Conservation (phyloP, 163 green algal species). For the Trebouxiophyceae sp. region DNA sequence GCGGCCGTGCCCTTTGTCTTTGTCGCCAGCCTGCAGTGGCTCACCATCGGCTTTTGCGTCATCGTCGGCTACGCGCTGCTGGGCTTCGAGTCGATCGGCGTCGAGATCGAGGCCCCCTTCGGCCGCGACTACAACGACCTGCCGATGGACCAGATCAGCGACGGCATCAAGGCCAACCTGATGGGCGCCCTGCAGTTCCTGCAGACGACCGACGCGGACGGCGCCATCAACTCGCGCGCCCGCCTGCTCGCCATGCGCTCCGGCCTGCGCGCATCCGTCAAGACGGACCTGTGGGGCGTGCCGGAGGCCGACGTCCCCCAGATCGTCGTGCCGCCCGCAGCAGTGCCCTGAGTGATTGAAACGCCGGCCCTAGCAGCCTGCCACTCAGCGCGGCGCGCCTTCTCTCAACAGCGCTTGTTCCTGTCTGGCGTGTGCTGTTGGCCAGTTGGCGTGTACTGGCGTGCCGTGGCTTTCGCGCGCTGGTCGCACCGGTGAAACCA, state of each 20-base stretch:
- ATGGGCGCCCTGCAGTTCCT: neutral
- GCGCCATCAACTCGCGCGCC: neutral
- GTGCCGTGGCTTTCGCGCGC: too few species aligned
- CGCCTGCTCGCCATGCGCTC: neutral
- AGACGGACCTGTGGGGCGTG: neutral
- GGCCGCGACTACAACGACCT: conserved; percentile 15
- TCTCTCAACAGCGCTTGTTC: too few species aligned
- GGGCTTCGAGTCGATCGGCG: conserved; percentile 15
- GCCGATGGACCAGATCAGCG: conserved; percentile 7
- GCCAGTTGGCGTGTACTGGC: too few species aligned
- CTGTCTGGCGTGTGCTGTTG: too few species aligned
- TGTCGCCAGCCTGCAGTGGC: conserved; percentile 1
- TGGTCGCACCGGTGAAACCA: too few species aligned
- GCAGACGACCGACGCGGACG: neutral
- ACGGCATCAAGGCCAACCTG: conserved; percentile 1
- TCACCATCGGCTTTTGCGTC: conserved; percentile 3
- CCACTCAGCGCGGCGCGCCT: too few species aligned
- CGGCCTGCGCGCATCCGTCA: neutral
- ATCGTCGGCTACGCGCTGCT: conserved; percentile 15
- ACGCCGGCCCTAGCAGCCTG: too few species aligned
- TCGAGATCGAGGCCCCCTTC: conserved; percentile 19
- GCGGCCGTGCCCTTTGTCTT: conserved; percentile 7
- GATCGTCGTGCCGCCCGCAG: too few species aligned
- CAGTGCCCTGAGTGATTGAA: too few species aligned
- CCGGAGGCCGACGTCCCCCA: too few species aligned